Base-by-base conservation (phyloP, 2,329 filamentous ascomycete species). In the Massarina eburnea region DNA sequence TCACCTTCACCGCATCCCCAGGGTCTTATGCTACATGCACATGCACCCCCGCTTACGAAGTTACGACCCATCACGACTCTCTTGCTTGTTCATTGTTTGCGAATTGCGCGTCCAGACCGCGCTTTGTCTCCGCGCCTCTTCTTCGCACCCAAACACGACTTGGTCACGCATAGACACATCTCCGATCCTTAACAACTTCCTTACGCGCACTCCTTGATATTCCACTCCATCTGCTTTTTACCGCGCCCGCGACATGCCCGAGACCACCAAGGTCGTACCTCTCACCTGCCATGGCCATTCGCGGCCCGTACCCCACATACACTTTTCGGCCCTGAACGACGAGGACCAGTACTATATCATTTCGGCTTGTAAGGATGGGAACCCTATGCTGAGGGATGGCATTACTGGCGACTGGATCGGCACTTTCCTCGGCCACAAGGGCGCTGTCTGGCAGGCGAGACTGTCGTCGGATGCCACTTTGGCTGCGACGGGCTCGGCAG, bases 361-460 rank as follows among this genome's bases (percentile, higher is more conserved):
- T 55, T 96, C 91, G 20, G 91, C 91, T 56, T 94, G 90, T 78
- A 95, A 95, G 79, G 94, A 99, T 77, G 92, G 92, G 66, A 97
- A 97, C 70, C 94, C 94, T 40, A 97, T 97, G 91, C 86, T 99
- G 59, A 89, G 94, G 56, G 90, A 97, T 74, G 94, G 94, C 52
- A 82, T 95, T 51, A 99, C 92, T 38, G 94, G 94, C 26, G 66
- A 69, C 41, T 69, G 66, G 64, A 97, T 97, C 59, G 94, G 94
- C 39, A 97, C 94, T 29, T 97, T 97, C 68, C 86, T 99, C 62
- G 94, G 94, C 32, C 94, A 99, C 77, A 97, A 99, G 74, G 94
- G 94, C 52, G 94, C 94, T 29, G 92, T 97, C 49, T 99, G 94
- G 91, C 91, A 96, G 75, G 89, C 91, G 43, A 84, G 91, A 59